These are phyloP conservation scores for Raddia distichophylla DNA, from an alignment of 176 grass and related monocot species.

Conservation along the genomic window DNA sequence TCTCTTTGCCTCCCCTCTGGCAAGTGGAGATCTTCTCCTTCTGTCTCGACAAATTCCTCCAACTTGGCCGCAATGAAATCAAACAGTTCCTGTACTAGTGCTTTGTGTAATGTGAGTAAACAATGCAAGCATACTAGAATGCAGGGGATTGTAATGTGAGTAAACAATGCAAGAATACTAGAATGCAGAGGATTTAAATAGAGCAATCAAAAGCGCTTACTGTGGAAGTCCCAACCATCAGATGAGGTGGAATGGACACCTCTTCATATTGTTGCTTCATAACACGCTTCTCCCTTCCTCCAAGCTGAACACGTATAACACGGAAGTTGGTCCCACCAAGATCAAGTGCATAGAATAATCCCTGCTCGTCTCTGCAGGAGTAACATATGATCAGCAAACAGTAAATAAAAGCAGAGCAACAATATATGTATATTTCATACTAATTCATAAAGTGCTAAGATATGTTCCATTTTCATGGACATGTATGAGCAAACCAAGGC, in stretches of 20 bases:
- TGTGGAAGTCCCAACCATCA: slow-evolving; percentile 79
- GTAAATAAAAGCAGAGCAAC: background rate
- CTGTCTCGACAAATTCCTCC: slow-evolving; percentile 74
- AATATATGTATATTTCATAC: background rate
- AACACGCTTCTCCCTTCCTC: slow-evolving; percentile 59
- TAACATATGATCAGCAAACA: slow-evolving; percentile 32
- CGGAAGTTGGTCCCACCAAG: slow-evolving; percentile 96
- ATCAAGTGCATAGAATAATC: slow-evolving; percentile 89
- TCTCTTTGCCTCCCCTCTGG: slow-evolving; percentile 78
- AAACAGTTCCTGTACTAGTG: slow-evolving; percentile 70
- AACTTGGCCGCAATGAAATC: slow-evolving; percentile 85
- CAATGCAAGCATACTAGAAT: slow-evolving; percentile 17
- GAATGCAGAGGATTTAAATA: slow-evolving; percentile 17
- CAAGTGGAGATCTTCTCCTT: slow-evolving; percentile 75
- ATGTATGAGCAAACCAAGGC: background rate
- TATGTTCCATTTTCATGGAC: slow-evolving; percentile 14
- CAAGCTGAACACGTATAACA: slow-evolving; percentile 81
- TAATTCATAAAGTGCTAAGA: background rate
- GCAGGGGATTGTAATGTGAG: slow-evolving; percentile 34
- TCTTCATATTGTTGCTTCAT: slow-evolving; percentile 73
- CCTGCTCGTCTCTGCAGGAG: slow-evolving; percentile 66
- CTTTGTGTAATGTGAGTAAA: slow-evolving; percentile 41
- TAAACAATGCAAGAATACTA: slow-evolving; percentile 26
- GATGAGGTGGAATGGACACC: slow-evolving; percentile 78
- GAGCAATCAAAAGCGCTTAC: slow-evolving; percentile 46